Evolutionary conservation across 1,139 yeast species (phyloP), one percentile per base, ranked within the genome.

Genomic region (Hyphopichia fennica): DNA sequence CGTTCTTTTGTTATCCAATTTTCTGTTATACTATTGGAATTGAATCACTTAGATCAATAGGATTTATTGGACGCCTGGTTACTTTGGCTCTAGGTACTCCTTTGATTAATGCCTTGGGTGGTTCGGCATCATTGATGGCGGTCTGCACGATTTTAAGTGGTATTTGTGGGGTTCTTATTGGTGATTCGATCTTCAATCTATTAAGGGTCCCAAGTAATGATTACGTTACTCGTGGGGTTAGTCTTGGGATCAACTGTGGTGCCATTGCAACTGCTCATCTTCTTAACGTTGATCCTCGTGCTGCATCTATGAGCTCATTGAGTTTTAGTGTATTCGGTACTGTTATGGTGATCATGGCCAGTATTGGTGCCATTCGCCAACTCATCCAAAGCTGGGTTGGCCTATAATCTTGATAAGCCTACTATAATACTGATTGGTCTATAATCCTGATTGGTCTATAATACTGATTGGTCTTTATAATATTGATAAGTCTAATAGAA

Each of bases 251-350:
- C 39, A 84, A 84, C 54, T 84, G 91, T 53, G 88, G 91, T 5
- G 95, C 95, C 1, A 84, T 87, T 40, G 89, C 90, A 1, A 84
- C 95, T 3, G 93, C 93, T 0, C 86, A 84, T 58, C 64, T 87
- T 40, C 62, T 87, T 29, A 78, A 77, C 25, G 72, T 75, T 29
- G 91, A 86, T 53, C 88, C 95, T 4, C 67, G 95, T 49, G 93
- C 95, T 16, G 91, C 91, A 1, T 87, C 90, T 7, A 79, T 87
- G 74, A 80, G 88, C 45, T 77, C 86, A 8, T 70, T 87, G 53
- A 77, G 87, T 49, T 87, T 87, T 60, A 81, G 84, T 25, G 60
- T 84, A 17, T 87, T 80, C 57, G 95, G 95, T 13, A 82, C 91
- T 0, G 62, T 82, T 7, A 81, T 87, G 87, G 79, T 87, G 41